A percentile compares a stretch with the other conserved stretches of the same genome.
Evolutionary conservation across 169 alveolate species (phyloP).

Genomic region (Plasmodium gaboni): DNA sequence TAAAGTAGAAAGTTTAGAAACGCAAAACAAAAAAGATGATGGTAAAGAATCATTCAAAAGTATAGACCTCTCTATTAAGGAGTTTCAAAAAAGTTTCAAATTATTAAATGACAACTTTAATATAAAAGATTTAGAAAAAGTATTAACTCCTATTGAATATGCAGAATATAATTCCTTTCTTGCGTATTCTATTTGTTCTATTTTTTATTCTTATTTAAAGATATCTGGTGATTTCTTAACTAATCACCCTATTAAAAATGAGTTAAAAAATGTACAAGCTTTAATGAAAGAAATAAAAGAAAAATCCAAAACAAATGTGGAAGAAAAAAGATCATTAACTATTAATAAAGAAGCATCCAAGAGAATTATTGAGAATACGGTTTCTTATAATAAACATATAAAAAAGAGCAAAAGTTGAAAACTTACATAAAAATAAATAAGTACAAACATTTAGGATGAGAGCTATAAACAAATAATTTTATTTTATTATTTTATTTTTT

Average conservation of each 20-base stretch:
- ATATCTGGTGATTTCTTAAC: slow-evolving; percentile 57
- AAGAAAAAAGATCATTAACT: slow-evolving; percentile 50
- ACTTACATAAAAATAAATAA: background rate
- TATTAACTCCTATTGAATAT: slow-evolving; percentile 61
- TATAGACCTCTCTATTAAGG: slow-evolving; percentile 38
- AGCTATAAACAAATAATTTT: no score
- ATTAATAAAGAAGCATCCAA: slow-evolving; percentile 75
- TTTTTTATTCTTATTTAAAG: slow-evolving; percentile 75
- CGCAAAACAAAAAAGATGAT: slow-evolving; percentile 31
- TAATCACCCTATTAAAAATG: slow-evolving; percentile 69
- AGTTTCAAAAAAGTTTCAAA: slow-evolving; percentile 57
- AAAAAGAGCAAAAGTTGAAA: slow-evolving; percentile 53
- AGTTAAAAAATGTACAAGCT: slow-evolving; percentile 56
- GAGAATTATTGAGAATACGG: slow-evolving; percentile 64
- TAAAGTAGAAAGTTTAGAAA: slow-evolving; percentile 2
- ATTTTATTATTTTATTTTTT: no score
- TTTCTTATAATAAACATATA: slow-evolving; percentile 74
- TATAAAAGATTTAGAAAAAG: slow-evolving; percentile 59
- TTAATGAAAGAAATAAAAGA: slow-evolving; percentile 76
- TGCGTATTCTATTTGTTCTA: slow-evolving; percentile 73
- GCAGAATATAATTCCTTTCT: slow-evolving; percentile 73
- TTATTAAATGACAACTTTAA: slow-evolving; percentile 35
- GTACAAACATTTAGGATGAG: background rate
- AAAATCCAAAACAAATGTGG: slow-evolving; percentile 17
- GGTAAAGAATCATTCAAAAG: slow-evolving; percentile 29